Conservation (phyloP, 345 rosid species). For the Reutealis trisperma region DNA sequence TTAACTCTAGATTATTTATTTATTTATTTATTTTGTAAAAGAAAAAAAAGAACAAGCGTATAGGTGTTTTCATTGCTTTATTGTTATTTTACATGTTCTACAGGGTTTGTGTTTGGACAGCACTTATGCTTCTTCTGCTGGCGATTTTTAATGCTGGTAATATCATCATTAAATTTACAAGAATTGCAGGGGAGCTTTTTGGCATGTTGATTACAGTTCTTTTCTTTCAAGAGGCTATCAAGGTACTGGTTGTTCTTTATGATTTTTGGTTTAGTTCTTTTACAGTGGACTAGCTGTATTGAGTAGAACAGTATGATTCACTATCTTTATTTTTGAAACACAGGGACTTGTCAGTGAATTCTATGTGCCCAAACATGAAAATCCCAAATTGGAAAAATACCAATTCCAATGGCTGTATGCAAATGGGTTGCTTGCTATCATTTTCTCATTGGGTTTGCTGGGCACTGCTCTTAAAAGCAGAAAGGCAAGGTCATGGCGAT, state of each 20-base stretch:
- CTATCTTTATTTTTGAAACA: slow-evolving; percentile 12
- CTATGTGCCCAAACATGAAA: slow-evolving; percentile 40
- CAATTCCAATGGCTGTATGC: slow-evolving; percentile 58
- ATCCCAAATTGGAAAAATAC: slow-evolving; percentile 41
- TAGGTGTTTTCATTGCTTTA: not conserved
- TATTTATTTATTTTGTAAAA: not conserved
- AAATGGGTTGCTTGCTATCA: slow-evolving; percentile 71
- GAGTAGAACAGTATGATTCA: not conserved
- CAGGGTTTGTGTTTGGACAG: slow-evolving; percentile 82
- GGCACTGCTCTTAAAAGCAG: slow-evolving; percentile 61
- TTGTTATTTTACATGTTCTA: slow-evolving; percentile 1
- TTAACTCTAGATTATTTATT: not conserved
- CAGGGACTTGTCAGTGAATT: slow-evolving; percentile 76
- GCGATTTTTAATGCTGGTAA: slow-evolving; percentile 67
- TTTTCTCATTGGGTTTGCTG: slow-evolving; percentile 64
- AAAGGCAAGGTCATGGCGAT: slow-evolving; percentile 67
- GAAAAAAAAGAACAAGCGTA: not conserved
- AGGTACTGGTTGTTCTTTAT: slow-evolving; percentile 38
- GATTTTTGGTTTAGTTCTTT: not conserved
- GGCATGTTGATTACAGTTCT: slow-evolving; percentile 80
- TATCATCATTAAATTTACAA: slow-evolving; percentile 60
- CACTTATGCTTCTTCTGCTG: slow-evolving; percentile 60
- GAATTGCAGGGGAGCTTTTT: slow-evolving; percentile 77
- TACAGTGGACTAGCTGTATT: not conserved
- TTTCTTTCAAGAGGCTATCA: slow-evolving; percentile 80